Percentiles rank a stretch among this genome's conserved stretches.
Conservation (phyloP, 805 yeast species). For the Saturnispora galanensis region DNA sequence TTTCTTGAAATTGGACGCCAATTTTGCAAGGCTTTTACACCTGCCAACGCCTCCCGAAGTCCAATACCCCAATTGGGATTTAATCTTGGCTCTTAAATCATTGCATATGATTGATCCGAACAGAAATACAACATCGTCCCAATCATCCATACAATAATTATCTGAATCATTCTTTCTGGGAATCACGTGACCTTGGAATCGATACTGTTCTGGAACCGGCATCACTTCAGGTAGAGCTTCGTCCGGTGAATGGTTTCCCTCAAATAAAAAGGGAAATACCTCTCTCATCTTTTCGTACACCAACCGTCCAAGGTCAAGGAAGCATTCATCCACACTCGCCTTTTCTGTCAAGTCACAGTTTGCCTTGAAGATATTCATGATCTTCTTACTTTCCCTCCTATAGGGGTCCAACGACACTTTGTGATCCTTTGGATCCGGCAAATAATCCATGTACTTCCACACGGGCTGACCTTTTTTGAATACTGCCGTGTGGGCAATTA, state of each 20-base stretch:
- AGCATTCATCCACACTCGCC: slow-evolving; percentile 94
- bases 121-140: slow-evolving; percentile 73
- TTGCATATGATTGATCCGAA: slow-evolving; percentile 55
- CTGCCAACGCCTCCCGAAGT: slow-evolving; percentile 84
- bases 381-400: slow-evolving; percentile 75
- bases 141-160: slow-evolving; percentile 31
- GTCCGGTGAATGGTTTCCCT: slow-evolving; percentile 8
- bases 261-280: slow-evolving; percentile 37
- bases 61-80: slow-evolving; percentile 56
- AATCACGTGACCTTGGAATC: slow-evolving; percentile 24
- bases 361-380: slow-evolving; percentile 52
- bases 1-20: slow-evolving; percentile 77
- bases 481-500: slow-evolving; percentile 88
- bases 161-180: slow-evolving; percentile 14
- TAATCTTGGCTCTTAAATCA: slow-evolving; percentile 45
- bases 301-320: slow-evolving; percentile 68
- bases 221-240: slow-evolving; percentile 39
- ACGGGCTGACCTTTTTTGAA: slow-evolving; percentile 76
- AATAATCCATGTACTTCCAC: slow-evolving; percentile 64
- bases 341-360: slow-evolving; percentile 71
- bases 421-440: slow-evolving; percentile 52
- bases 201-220: slow-evolving; percentile 13
- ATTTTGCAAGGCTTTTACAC: slow-evolving; percentile 70
- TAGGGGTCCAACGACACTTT: slow-evolving; percentile 91
- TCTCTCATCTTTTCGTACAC: slow-evolving; percentile 36